phyloP scores from a whole-genome alignment of 345 rosid species.

The Brassica nigra region DNA sequence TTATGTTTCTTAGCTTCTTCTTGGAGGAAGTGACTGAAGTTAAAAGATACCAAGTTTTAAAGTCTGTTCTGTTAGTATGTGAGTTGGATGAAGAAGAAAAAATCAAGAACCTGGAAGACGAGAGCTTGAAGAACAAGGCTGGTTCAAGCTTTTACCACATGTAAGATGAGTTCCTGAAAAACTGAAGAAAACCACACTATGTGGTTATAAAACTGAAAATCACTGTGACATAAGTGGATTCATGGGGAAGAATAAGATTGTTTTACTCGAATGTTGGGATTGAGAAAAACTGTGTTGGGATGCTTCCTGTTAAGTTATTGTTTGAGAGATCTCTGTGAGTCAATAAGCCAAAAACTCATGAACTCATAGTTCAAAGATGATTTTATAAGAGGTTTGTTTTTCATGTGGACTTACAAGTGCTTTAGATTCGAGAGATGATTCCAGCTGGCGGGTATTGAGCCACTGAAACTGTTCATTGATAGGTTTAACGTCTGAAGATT shows the following conservation, averaged over 20 bases:
- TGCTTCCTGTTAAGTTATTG: slow-evolving; percentile 63
- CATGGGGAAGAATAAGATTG: not conserved
- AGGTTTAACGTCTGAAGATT: slow-evolving; percentile 66
- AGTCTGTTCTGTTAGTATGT: slow-evolving; percentile 1
- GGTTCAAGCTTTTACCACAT: slow-evolving; percentile 69
- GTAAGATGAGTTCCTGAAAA: slow-evolving; percentile 65
- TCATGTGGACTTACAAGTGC: slow-evolving; percentile 54
- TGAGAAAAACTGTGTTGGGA: slow-evolving; percentile 63
- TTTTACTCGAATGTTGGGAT: slow-evolving; percentile 71
- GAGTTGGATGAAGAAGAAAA: slow-evolving; percentile 8
- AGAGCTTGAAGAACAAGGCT: slow-evolving; percentile 66
- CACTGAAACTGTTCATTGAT: slow-evolving; percentile 72
- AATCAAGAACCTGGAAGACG: slow-evolving; percentile 55
- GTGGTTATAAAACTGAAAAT: slow-evolving; percentile 7
- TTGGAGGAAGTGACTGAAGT: slow-evolving; percentile 58
- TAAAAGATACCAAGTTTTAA: not conserved
- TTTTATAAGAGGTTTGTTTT: slow-evolving; percentile 10
- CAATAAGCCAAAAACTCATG: slow-evolving; percentile 14
- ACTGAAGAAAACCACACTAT: slow-evolving; percentile 46
- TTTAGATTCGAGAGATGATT: slow-evolving; percentile 65
- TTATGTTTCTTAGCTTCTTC: slow-evolving; percentile 58
- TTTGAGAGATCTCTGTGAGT: slow-evolving; percentile 75
- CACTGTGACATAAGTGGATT: not conserved
- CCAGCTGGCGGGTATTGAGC: slow-evolving; percentile 76
- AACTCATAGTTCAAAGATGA: slow-evolving; percentile 9